Conservation (phyloP, 2,329 filamentous ascomycete species). For the Ophiostoma australiae region DNA sequence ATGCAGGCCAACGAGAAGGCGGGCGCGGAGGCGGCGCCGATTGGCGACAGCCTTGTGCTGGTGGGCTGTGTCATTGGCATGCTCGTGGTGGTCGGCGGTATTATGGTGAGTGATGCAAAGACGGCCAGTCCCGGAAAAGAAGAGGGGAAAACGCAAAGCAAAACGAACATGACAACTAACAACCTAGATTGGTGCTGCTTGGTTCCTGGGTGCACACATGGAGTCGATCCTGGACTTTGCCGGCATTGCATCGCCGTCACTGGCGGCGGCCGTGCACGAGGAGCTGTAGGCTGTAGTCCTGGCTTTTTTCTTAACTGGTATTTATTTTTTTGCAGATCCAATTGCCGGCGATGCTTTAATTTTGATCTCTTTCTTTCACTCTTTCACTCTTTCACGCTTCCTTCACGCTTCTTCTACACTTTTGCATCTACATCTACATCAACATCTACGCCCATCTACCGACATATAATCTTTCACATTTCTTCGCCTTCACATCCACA, state of each 20-base stretch:
- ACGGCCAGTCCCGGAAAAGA: no score
- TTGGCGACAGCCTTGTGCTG: conserved; percentile 62
- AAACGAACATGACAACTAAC: conserved; percentile 16
- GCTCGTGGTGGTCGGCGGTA: conserved; percentile 63
- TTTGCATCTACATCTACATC: not conserved
- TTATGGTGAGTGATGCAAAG: conserved; percentile 64
- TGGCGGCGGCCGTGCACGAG: conserved; percentile 29
- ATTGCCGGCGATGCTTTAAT: conserved; percentile 6
- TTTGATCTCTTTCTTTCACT: not conserved
- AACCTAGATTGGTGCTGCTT: conserved; percentile 67
- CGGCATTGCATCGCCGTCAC: not conserved
- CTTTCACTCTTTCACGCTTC: not conserved
- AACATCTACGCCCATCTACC: not conserved
- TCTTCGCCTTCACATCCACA: not conserved
- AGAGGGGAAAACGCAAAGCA: no score
- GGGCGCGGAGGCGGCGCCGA: conserved; percentile 45
- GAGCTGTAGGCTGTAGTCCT: conserved; percentile 32
- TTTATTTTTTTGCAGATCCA: not conserved
- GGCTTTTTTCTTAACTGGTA: not conserved
- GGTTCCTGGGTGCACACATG: conserved; percentile 75
- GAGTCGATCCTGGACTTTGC: conserved; percentile 56
- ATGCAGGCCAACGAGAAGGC: conserved; percentile 34
- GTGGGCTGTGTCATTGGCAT: conserved; percentile 60
- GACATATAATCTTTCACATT: not conserved
- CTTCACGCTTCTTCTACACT: not conserved